Conservation (phyloP, 441 rosid species). For the Macaranga tanarius region DNA sequence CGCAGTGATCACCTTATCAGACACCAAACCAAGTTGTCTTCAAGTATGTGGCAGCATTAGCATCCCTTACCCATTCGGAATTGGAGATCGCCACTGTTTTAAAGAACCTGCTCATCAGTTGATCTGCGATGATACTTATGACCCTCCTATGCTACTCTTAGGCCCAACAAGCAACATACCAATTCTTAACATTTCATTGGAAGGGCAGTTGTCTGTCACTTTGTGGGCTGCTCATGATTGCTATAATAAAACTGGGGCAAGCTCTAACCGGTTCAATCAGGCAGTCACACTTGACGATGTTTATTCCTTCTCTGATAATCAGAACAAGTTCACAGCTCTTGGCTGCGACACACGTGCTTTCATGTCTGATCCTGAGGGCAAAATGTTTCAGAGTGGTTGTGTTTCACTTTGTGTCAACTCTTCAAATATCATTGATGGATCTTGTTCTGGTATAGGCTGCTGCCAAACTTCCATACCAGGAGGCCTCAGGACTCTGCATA, state of each 20-base stretch:
- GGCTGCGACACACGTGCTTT: slow-evolving; percentile 9
- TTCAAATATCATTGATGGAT: not conserved
- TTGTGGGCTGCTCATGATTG: not conserved
- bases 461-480: slow-evolving; percentile 17
- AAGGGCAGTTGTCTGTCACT: slow-evolving; percentile 14
- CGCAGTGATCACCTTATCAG: no score
- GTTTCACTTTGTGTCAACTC: no score
- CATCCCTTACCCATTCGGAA: no score
- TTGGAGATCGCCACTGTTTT: no score
- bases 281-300: not conserved
- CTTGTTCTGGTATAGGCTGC: slow-evolving; percentile 21
- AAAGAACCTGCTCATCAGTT: no score
- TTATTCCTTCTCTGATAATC: not conserved
- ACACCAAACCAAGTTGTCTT: no score
- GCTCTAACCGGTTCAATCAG: not conserved
- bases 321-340: slow-evolving; percentile 3
- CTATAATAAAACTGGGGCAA: not conserved
- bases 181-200: slow-evolving; percentile 10
- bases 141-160: no score
- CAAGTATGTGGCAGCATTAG: no score
- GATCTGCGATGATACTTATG: slow-evolving; percentile 1
- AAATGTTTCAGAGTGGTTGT: not conserved
- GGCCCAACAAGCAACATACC: slow-evolving; percentile 6
- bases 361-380: not conserved
- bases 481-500: not conserved